phyloP scores from a whole-genome alignment of 1,284 basidiomycete species.

The Cryptococcus maquisensis region DNA sequence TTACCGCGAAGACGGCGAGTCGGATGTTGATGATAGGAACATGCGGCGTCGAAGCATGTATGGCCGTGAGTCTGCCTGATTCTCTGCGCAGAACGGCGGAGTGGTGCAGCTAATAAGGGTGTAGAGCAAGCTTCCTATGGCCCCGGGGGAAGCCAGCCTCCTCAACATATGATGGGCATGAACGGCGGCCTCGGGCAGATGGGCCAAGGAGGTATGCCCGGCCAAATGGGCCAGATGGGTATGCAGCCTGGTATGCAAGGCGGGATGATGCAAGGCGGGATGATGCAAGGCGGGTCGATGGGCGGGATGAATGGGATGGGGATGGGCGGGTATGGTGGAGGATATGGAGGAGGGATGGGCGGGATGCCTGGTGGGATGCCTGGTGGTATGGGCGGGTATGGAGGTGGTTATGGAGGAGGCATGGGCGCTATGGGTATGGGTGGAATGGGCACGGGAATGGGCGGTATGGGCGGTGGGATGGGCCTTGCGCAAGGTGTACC shows the following conservation, averaged over 20 bases:
- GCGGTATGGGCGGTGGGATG: conserved; percentile 12
- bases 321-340: conserved; percentile 2
- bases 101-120: neutral
- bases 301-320: conserved; percentile 18
- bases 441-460: conserved; percentile 3
- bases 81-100: too few species aligned
- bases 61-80: conserved; percentile 14
- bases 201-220: neutral
- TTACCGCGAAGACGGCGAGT: conserved; percentile 15
- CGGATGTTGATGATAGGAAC: conserved; percentile 16
- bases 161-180: neutral
- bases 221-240: neutral
- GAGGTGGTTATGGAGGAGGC: conserved; percentile 1
- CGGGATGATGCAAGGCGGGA: conserved; percentile 19
- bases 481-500: conserved; percentile 8
- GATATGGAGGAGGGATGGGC: conserved; percentile 2
- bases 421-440: conserved; percentile 8
- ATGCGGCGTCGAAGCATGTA: conserved; percentile 16
- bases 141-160: neutral
- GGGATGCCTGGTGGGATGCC: conserved; percentile 12
- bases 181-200: conserved; percentile 1
- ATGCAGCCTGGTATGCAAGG: conserved; percentile 21
- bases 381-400: neutral
- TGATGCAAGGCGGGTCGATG: conserved; percentile 23
- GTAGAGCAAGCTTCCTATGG: neutral